Conservation (phyloP, 192 early-diverging fungal genomes). For the Geosiphon pyriformis region DNA sequence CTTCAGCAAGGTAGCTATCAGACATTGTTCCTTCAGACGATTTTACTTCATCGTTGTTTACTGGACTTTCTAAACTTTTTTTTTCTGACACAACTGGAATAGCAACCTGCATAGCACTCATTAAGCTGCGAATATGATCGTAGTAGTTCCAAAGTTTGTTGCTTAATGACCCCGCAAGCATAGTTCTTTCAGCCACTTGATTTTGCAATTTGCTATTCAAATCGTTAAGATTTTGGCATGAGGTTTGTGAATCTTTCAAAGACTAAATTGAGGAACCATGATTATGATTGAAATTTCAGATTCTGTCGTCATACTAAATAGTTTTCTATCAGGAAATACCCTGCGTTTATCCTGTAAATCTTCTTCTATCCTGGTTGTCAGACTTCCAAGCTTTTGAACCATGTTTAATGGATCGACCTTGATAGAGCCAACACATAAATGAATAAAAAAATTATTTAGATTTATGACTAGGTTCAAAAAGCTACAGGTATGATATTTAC, state of each 20-base stretch:
- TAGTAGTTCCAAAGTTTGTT: slow-evolving; percentile 12
- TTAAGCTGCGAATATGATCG: neutral
- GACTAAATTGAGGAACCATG: neutral
- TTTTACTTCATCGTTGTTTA: slow-evolving; percentile 2
- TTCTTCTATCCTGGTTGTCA: neutral
- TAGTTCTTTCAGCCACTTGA: neutral
- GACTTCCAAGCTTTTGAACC: slow-evolving; percentile 5
- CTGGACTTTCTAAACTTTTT: neutral
- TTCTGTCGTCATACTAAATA: neutral
- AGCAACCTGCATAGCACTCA: neutral
- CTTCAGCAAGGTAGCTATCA: slow-evolving; percentile 12
- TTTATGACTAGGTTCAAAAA: no score
- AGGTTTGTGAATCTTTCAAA: neutral
- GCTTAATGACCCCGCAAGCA: neutral
- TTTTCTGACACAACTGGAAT: neutral
- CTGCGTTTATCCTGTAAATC: slow-evolving; percentile 8
- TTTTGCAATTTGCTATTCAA: neutral
- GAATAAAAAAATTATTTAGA: no score
- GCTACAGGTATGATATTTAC: no score
- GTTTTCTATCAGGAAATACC: neutral
- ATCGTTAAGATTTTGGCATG: neutral
- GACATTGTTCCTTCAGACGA: neutral
- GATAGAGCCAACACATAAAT: no score
- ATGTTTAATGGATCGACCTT: slow-evolving; percentile 7
- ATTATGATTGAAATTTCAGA: neutral